Conservation (phyloP, 768 basidiomycete species). For the Suillus americanus region DNA sequence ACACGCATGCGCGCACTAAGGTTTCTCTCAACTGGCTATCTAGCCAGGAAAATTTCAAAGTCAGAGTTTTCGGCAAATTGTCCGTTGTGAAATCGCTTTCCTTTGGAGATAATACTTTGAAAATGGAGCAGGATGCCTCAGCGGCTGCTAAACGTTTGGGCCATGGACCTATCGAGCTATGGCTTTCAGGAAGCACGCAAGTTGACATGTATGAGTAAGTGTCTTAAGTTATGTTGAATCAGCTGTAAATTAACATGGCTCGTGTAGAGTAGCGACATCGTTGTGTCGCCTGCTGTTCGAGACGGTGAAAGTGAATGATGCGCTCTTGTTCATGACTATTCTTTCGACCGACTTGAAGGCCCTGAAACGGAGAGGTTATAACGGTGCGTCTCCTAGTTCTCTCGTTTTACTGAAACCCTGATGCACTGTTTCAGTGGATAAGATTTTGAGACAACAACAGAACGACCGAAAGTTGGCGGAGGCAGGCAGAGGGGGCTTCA, state of each 20-base stretch:
- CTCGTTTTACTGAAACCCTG: slow-evolving; percentile 1
- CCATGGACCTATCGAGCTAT: slow-evolving; percentile 68
- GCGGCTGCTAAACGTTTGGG: slow-evolving; percentile 61
- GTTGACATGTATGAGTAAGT: slow-evolving; percentile 93
- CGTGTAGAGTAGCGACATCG: slow-evolving; percentile 74
- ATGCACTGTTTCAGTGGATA: slow-evolving; percentile 59
- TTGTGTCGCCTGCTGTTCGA: slow-evolving; percentile 80
- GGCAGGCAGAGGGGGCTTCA: slow-evolving; percentile 33
- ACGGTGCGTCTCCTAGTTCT: slow-evolving; percentile 46
- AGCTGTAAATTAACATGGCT: slow-evolving; percentile 7
- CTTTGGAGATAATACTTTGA: slow-evolving; percentile 47
- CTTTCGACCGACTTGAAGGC: slow-evolving; percentile 86
- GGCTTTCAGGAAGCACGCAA: slow-evolving; percentile 71
- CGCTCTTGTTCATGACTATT: slow-evolving; percentile 89
- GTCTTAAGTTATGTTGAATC: background rate
- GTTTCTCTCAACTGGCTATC: slow-evolving; percentile 70
- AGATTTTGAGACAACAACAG: slow-evolving; percentile 83
- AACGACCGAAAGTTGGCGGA: slow-evolving; percentile 61
- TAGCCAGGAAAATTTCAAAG: slow-evolving; percentile 62
- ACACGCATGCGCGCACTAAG: slow-evolving; percentile 62
- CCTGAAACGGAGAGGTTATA: slow-evolving; percentile 81
- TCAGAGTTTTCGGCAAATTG: slow-evolving; percentile 66
- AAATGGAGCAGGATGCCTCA: slow-evolving; percentile 66
- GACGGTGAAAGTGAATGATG: slow-evolving; percentile 79
- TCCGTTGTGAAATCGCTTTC: slow-evolving; percentile 60